Conservation (phyloP, 495 filamentous ascomycete species). For the Pyrenula aspistea region DNA sequence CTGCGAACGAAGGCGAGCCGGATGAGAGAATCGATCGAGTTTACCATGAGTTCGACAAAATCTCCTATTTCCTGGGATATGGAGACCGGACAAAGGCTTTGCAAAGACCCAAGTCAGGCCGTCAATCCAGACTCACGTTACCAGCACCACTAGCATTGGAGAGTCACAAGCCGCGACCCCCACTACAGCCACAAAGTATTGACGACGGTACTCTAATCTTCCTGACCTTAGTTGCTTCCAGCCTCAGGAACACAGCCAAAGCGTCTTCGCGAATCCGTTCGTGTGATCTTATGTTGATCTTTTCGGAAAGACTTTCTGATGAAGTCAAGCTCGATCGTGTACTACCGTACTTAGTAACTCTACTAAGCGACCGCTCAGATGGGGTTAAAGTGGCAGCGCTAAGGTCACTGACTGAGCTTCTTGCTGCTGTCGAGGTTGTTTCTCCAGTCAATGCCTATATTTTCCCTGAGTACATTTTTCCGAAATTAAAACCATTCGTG, state of each 20-base stretch:
- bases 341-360: constrained; percentile 72
- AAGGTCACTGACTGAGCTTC: constrained; percentile 72
- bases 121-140: constrained; percentile 9
- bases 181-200: constrained; percentile 52
- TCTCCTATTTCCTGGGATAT: constrained; percentile 75
- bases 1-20: constrained; percentile 61
- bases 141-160: constrained; percentile 20
- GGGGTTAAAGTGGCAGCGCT: constrained; percentile 76
- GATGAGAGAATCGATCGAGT: constrained; percentile 91
- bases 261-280: constrained; percentile 78
- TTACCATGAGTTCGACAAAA: constrained; percentile 93
- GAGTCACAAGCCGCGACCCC: constrained; percentile 32
- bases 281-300: constrained; percentile 86
- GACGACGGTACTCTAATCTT: constrained; percentile 94
- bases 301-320: constrained; percentile 82
- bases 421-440: constrained; percentile 74
- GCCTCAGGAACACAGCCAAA: constrained; percentile 76
- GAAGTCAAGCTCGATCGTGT: constrained; percentile 95
- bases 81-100: constrained; percentile 5
- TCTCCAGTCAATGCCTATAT: constrained; percentile 93
- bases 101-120: constrained; percentile 1
- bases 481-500: constrained; percentile 63
- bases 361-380: constrained; percentile 71
- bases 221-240: constrained; percentile 74
- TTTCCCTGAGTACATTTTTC: constrained; percentile 91